Conservation (phyloP, 2,329 filamentous ascomycete species). For the Dactylellina leptospora region DNA sequence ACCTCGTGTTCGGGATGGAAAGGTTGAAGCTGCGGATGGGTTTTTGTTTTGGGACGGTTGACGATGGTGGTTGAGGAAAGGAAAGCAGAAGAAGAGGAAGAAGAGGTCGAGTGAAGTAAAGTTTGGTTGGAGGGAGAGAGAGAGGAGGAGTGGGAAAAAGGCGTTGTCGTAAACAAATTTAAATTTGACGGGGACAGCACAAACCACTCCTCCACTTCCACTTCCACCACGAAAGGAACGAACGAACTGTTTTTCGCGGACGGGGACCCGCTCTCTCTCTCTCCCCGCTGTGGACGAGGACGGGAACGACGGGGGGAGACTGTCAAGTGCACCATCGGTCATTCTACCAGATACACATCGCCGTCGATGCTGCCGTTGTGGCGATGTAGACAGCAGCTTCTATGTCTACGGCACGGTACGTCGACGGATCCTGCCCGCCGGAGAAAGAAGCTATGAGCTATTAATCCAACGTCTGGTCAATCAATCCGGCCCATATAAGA, state of each 20-base stretch:
- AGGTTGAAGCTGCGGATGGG: not conserved
- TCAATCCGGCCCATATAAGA: no score
- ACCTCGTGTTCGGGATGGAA: not conserved
- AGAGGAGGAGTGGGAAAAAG: slow-evolving; percentile 9
- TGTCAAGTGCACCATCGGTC: no score
- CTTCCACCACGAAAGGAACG: not conserved
- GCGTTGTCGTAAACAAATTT: slow-evolving; percentile 52
- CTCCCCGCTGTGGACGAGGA: no score
- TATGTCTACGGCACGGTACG: slow-evolving; percentile 33
- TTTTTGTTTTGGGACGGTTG: not conserved
- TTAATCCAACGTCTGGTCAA: no score
- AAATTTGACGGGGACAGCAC: slow-evolving; percentile 37
- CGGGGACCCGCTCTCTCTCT: slow-evolving; percentile 9
- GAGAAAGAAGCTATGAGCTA: slow-evolving; percentile 37
- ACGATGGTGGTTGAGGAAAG: not conserved
- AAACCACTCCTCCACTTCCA: not conserved
- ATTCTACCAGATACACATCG: no score
- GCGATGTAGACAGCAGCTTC: slow-evolving; percentile 19
- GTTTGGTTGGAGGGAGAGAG: not conserved
- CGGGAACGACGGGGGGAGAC: no score
- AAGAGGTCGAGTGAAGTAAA: slow-evolving; percentile 8
- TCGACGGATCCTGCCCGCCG: slow-evolving; percentile 30
- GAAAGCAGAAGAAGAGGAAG: slow-evolving; percentile 8
- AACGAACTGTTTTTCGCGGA: not conserved
- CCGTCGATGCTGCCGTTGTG: slow-evolving; percentile 14